A percentile compares a stretch with the other conserved stretches of the same genome.
phyloP scores from a whole-genome alignment of 306 rosid species.

The Vicia faba region DNA sequence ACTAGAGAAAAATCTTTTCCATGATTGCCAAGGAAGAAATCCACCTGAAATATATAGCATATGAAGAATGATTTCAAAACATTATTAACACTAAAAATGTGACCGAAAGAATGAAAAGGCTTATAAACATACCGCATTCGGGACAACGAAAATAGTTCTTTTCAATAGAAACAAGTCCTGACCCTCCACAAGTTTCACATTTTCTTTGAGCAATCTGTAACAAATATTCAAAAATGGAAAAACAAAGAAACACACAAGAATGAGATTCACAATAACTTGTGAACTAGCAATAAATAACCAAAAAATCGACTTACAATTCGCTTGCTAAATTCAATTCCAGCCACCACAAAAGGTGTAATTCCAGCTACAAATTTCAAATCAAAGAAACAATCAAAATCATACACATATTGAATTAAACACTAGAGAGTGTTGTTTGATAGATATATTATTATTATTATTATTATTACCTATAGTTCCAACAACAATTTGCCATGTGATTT shows the following conservation, averaged over 20 bases:
- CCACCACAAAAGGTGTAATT: slow-evolving; percentile 83
- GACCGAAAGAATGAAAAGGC: not conserved
- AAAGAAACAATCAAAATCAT: slow-evolving; percentile 6
- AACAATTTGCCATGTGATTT: slow-evolving; percentile 51
- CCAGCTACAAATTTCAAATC: slow-evolving; percentile 64
- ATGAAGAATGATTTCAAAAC: not conserved
- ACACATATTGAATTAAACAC: not conserved
- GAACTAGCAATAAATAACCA: not conserved
- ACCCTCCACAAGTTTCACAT: slow-evolving; percentile 81
- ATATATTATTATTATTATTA: slow-evolving; percentile 1
- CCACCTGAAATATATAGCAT: slow-evolving; percentile 60
- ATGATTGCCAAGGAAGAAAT: slow-evolving; percentile 95
- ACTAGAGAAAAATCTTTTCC: slow-evolving; percentile 91
- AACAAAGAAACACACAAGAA: not conserved
- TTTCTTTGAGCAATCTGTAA: slow-evolving; percentile 69
- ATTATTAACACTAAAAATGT: not conserved
- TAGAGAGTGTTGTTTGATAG: not conserved
- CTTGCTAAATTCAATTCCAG: slow-evolving; percentile 87
- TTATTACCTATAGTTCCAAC: slow-evolving; percentile 47
- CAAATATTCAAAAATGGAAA: not conserved
- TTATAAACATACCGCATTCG: slow-evolving; percentile 61
- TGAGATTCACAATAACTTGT: not conserved
- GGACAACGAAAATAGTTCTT: slow-evolving; percentile 71
- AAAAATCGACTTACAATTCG: slow-evolving; percentile 67
- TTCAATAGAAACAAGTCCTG: slow-evolving; percentile 73